Conservation (phyloP, 495 filamentous ascomycete genomes). For the Aspergillus coremiiformis region DNA sequence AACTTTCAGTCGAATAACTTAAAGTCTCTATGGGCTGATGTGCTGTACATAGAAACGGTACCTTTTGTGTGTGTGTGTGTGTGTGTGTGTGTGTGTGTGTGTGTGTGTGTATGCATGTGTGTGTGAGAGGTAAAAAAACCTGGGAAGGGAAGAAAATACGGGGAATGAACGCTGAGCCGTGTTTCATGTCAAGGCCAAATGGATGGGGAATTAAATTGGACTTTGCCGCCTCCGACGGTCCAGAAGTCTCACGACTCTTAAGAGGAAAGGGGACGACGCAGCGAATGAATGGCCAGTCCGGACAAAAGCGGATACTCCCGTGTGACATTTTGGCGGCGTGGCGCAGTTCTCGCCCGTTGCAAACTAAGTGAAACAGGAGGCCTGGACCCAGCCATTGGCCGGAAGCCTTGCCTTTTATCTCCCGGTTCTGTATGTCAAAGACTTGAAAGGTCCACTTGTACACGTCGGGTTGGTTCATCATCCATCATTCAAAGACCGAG, state of each 20-base stretch:
- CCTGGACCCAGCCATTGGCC: slow-evolving; percentile 1
- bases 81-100: too few species aligned
- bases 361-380: slow-evolving; percentile 6
- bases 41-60: too few species aligned
- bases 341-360: slow-evolving; percentile 4
- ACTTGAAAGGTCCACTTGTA: too few species aligned
- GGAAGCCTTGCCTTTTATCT: not conserved
- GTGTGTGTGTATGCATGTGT: too few species aligned
- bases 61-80: too few species aligned
- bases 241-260: not conserved
- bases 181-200: not conserved
- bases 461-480: too few species aligned
- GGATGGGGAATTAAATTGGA: not conserved
- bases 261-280: not conserved
- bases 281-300: not conserved
- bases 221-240: not conserved
- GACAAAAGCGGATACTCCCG: slow-evolving; percentile 9
- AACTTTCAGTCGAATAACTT: too few species aligned
- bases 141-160: not conserved
- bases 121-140: too few species aligned
- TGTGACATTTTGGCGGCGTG: slow-evolving; percentile 3
- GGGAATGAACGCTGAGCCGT: not conserved
- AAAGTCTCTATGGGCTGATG: too few species aligned
- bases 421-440: not conserved
- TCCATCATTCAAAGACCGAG: too few species aligned